Base-by-base conservation (phyloP, 345 rosid genomes). In the Hibiscus trionum region DNA sequence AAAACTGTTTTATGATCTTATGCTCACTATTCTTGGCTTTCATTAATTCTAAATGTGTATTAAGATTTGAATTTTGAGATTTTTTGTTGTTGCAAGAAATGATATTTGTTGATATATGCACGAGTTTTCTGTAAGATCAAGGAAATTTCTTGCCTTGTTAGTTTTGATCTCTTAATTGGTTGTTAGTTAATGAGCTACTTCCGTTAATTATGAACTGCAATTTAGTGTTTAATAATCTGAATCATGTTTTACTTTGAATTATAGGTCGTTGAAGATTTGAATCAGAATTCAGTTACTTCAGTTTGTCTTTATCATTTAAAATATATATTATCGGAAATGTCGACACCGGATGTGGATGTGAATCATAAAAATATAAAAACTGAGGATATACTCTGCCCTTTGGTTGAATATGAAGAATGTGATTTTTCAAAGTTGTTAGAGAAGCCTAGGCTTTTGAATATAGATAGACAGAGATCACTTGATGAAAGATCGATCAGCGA, bases 381-480 rank as follows among this genome's bases (percentile, higher is more conserved):
- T 24, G 74, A 21, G 71, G 90, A 85, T 71, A 52, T 39, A 62
- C 79, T 59, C n/a, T 66, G n/a, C n/a, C 76, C 75, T 8, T 37
- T 73, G 52, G 81, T 78, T 19, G 91, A 84, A 76, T 31, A 73
- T 16, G 88, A 84, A 21, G 95, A 87, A 72, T 27, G 83, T 37
- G 91, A 86, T 87, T 80, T 88, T 83, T 85, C 91, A 0, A 90
- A 82, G 89, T 69, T 89, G 68, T 70, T 79, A 33, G 97, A 88
- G 71, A 89, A 75, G 84, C 91, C 97, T 61, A 88, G 90, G 82
- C 76, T 83, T 31, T 66, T 95, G 84, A 90, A 82, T 71, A 80
- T 92, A 16, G 97, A 95, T 5, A 86, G 97, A 78, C 87, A 87
- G 73, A 80, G 86, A 71, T 95, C 97, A 8, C 88, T 75, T 31